Conservation (phyloP, 257 asterid species). For the Perilla frutescens region DNA sequence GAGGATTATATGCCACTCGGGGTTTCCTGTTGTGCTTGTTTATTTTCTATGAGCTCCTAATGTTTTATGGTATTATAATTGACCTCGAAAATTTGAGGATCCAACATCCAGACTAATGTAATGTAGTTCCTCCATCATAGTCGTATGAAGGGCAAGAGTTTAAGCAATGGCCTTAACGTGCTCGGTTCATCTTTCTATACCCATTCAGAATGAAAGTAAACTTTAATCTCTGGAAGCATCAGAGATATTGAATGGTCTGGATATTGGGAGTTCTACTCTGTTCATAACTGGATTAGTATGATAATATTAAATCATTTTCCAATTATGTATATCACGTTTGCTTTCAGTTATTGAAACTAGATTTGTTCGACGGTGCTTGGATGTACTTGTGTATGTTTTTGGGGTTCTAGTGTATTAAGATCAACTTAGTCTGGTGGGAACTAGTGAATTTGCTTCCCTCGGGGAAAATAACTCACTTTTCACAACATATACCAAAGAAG, state of each 20-base stretch:
- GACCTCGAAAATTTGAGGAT: slow-evolving; percentile 10
- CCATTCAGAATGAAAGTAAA: not conserved
- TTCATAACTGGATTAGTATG: slow-evolving; percentile 7
- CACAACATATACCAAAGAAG: not conserved
- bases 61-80: not conserved
- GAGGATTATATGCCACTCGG: not conserved
- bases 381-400: not conserved
- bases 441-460: not conserved
- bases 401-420: not conserved
- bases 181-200: not conserved
- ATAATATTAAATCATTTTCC: not conserved
- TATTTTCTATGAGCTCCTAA: slow-evolving; percentile 1
- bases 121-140: not conserved
- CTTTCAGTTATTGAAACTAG: not conserved
- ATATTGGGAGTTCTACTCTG: not conserved
- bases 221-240: not conserved
- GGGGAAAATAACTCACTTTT: not conserved
- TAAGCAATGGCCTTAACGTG: not conserved
- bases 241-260: not conserved
- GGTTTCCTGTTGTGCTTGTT: not conserved
- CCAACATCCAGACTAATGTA: not conserved
- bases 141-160: not conserved
- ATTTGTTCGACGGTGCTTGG: not conserved
- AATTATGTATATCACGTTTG: not conserved
- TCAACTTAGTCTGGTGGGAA: not conserved